Base-by-base conservation (phyloP, 768 basidiomycete genomes). In the Macrolepiota dolichaula region DNA sequence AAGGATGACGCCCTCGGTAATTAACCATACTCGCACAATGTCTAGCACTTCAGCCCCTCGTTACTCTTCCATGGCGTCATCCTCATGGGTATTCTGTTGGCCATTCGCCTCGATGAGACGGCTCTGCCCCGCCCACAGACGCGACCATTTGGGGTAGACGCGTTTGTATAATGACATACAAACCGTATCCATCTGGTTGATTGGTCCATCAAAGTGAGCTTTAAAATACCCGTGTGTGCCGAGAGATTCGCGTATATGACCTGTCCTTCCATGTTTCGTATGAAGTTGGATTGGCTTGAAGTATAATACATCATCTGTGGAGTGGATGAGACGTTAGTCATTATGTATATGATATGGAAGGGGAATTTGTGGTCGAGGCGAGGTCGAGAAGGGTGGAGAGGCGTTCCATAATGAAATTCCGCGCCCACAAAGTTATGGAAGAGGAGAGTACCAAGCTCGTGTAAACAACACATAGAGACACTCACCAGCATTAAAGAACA, bases 211-310 rank as follows among this genome's bases (percentile, higher is more conserved):
- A 74, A 95, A 94, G 72, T 92, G 85, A 17, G 94, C 96, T 79
- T 98, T 98, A 83, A 95, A 94, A 75, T 98, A 94, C 32, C 96
- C 97, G 69, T 99, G 96, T 32, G 95, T 98, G 51, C 96, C 96
- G 17, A 99, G 86, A 9, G 93, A 89, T 74, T 95, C 96, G 51
- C 81, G 81, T 66, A 96, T 92, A 73, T 99, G 95, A 1, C 96
- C 97, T 25, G 81, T 81, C 22, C 93, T 83, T 10, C 96, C 96
- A 62, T 89, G 83, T 74, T 98, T 99, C 2, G 95, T 98, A 72
- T 94, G 83, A 59, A 98, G 78, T 70, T 96, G 93, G 62, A 98
- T 87, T 1, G 95, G 94, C 72, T 93, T 91, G 81, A 91, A 98
- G 74, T 96, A 98, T 44, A 84, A 79, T 52, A 98, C 84, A 71